These are phyloP conservation scores for Nemania bipapillata DNA, from an alignment of 2,329 filamentous ascomycete genomes.

Conservation along the genomic window DNA sequence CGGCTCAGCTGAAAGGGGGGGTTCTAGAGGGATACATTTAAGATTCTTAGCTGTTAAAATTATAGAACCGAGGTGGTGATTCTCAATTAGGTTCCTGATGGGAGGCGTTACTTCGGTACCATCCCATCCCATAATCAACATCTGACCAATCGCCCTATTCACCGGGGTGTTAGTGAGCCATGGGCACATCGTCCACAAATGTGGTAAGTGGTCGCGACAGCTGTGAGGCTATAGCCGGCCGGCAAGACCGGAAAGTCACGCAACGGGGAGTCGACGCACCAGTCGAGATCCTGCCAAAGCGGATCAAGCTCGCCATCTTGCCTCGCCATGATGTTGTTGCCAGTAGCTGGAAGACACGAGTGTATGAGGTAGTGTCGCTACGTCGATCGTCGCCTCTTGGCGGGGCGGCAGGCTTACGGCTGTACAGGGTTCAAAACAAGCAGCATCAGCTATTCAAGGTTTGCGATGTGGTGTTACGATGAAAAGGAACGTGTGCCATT, in stretches of 20 bases:
- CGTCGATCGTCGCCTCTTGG: slow-evolving; percentile 24
- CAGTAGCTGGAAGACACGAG: slow-evolving; percentile 40
- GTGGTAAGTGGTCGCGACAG: not conserved
- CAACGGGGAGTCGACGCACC: slow-evolving; percentile 63
- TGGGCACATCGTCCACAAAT: slow-evolving; percentile 30
- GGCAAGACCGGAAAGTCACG: not conserved
- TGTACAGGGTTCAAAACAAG: slow-evolving; percentile 30
- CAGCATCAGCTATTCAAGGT: slow-evolving; percentile 40
- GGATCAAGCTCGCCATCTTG: slow-evolving; percentile 65
- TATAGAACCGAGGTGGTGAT: slow-evolving; percentile 89
- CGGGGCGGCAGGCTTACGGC: slow-evolving; percentile 24
- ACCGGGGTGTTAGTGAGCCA: slow-evolving; percentile 50
- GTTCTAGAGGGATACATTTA: slow-evolving; percentile 69
- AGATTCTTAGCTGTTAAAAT: slow-evolving; percentile 85
- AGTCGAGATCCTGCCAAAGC: slow-evolving; percentile 80
- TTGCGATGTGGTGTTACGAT: slow-evolving; percentile 37
- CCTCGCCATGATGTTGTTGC: slow-evolving; percentile 52
- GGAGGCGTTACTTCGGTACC: slow-evolving; percentile 84
- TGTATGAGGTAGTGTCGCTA: slow-evolving; percentile 38
- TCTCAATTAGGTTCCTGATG: slow-evolving; percentile 81
- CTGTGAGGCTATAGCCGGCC: slow-evolving; percentile 22
- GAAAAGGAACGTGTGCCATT: slow-evolving; percentile 28
- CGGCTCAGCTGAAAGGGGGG: slow-evolving; percentile 28
- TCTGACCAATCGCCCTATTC: slow-evolving; percentile 75
- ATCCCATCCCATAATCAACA: slow-evolving; percentile 87